Conservation (phyloP, 257 asterid genomes). For the Lavandula angustifolia region DNA sequence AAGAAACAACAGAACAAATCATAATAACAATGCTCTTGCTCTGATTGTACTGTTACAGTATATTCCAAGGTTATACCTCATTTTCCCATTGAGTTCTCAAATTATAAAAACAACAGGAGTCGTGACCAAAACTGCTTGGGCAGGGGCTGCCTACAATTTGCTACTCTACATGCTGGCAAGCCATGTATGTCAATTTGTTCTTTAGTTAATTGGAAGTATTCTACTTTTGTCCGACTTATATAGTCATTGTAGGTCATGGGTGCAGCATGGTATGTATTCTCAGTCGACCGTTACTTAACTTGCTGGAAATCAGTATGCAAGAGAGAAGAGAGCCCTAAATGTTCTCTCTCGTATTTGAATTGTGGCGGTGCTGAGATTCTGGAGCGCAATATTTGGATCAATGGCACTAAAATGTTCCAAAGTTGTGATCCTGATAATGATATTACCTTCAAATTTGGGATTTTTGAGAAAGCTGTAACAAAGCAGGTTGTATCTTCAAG, state of each 20-base stretch:
- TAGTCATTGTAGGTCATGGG: conserved; percentile 65
- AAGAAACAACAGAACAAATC: conserved; percentile 61
- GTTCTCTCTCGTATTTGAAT: conserved; percentile 61
- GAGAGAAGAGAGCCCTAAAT: conserved; percentile 54
- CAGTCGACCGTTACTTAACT: conserved; percentile 83
- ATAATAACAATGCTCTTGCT: conserved; percentile 89
- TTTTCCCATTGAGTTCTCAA: conserved; percentile 93
- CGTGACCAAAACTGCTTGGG: conserved; percentile 99
- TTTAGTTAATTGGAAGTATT: conserved; percentile 18
- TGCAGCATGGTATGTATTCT: conserved; percentile 91
- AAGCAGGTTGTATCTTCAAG: conserved; percentile 79
- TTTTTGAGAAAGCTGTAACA: conserved; percentile 73
- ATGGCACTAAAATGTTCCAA: conserved; percentile 57
- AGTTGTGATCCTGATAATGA: conserved; percentile 65
- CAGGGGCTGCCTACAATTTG: conserved; percentile 97
- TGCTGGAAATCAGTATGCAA: conserved; percentile 88
- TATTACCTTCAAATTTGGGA: conserved; percentile 68
- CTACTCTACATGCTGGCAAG: conserved; percentile 93
- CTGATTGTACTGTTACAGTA: conserved; percentile 86
- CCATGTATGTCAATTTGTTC: conserved; percentile 66
- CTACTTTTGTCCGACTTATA: background rate
- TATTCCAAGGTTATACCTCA: conserved; percentile 89
- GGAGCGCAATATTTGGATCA: conserved; percentile 56
- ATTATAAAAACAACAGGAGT: conserved; percentile 94
- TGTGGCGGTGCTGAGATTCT: conserved; percentile 41